Conservation (phyloP, 108 stramenopile species). For the Epipyxis sp. region DNA sequence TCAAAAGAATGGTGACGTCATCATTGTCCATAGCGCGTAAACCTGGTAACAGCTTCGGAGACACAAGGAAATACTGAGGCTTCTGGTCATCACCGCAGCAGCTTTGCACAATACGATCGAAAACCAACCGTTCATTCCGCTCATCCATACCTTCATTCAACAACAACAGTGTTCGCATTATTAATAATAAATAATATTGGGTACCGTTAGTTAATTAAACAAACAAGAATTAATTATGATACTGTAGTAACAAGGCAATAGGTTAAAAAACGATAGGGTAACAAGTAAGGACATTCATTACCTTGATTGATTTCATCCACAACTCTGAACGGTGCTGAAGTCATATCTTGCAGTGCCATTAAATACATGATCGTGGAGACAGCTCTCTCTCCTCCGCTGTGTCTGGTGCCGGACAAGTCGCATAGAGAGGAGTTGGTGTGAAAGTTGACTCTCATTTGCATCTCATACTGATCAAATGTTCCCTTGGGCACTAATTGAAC, state of each 20-base stretch:
- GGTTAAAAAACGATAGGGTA: not conserved
- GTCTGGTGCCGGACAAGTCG: conserved; percentile 72
- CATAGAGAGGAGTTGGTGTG: conserved; percentile 65
- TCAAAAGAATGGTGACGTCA: conserved; percentile 77
- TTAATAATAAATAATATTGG: too few species aligned
- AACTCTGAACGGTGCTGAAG: conserved; percentile 85
- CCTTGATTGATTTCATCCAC: conserved; percentile 97
- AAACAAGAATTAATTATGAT: not conserved
- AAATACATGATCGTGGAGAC: conserved; percentile 93
- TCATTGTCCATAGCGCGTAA: conserved; percentile 85
- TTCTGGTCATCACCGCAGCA: conserved; percentile 57
- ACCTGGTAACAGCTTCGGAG: conserved; percentile 95
- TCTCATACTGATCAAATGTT: conserved; percentile 73
- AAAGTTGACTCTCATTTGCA: conserved; percentile 82
- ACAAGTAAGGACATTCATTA: not conserved
- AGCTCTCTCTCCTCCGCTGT: conserved; percentile 92
- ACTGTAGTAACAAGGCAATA: not conserved
- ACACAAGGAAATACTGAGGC: conserved; percentile 90
- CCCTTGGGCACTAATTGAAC: conserved; percentile 37
- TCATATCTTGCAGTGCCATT: conserved; percentile 92
- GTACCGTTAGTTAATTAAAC: not conserved
- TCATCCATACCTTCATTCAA: conserved; percentile 97
- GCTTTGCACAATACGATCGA: conserved; percentile 83
- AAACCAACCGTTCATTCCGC: conserved; percentile 84
- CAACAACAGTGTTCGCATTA: too few species aligned